Conservation (phyloP, 2,329 filamentous ascomycete genomes). For the Fusarium fujikuroi region DNA sequence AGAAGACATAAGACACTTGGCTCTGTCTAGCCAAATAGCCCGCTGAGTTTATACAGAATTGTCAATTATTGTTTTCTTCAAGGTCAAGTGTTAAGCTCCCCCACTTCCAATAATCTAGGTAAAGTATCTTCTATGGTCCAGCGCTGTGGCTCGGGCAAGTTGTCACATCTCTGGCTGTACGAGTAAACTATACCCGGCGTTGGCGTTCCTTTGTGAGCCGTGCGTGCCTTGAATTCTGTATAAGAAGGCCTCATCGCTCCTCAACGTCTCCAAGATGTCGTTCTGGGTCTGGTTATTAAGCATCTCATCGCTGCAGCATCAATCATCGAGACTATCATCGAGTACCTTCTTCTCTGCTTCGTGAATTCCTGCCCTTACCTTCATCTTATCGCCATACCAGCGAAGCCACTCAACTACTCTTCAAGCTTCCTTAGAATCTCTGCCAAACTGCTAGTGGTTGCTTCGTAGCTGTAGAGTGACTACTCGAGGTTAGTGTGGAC, state of each 20-base stretch:
- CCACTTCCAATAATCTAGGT: background rate
- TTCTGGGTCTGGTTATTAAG: background rate
- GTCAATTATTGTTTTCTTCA: background rate
- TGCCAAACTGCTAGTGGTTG: too few species aligned
- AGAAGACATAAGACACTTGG: background rate
- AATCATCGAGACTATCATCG: background rate
- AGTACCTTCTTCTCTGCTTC: background rate
- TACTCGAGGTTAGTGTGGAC: background rate
- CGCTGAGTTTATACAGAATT: rapidly evolving
- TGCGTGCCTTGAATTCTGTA: background rate
- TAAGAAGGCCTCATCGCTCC: rapidly evolving
- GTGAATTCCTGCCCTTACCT: rapidly evolving
- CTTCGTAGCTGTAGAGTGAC: background rate
- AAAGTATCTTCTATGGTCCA: background rate
- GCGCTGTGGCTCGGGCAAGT: background rate
- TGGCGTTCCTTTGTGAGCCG: rapidly evolving
- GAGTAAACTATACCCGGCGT: rapidly evolving
- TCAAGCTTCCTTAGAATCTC: too few species aligned
- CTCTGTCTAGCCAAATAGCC: background rate
- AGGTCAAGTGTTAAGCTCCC: background rate
- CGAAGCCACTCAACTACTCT: background rate
- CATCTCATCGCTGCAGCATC: background rate
- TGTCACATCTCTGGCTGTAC: background rate
- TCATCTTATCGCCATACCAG: background rate
- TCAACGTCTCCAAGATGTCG: too few species aligned